Evolutionary conservation across 179 eudicot genomes (phyloP).

Genomic region (Silene vulgaris): DNA sequence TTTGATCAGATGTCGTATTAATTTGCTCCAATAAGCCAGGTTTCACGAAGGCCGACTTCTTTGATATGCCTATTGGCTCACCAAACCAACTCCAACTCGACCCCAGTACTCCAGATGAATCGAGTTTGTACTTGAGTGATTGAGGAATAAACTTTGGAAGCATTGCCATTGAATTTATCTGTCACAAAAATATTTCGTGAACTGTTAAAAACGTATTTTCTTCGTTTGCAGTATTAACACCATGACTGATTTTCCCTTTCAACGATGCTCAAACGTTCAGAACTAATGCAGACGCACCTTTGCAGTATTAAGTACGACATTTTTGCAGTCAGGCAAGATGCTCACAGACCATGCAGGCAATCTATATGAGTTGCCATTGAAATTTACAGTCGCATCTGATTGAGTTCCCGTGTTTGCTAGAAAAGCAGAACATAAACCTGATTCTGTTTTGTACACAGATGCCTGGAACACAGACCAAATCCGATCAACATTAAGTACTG

Average conservation of each 20-base stretch:
- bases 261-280: neutral
- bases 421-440: constrained; percentile 72
- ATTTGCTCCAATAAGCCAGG: constrained; percentile 71
- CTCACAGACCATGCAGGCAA: constrained; percentile 98
- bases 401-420: constrained; percentile 66
- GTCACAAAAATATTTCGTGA: constrained; percentile 20
- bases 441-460: constrained; percentile 56
- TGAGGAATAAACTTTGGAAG: constrained; percentile 43
- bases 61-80: constrained; percentile 87
- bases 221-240: neutral
- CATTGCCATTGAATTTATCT: constrained; percentile 70
- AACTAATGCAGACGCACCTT: constrained; percentile 44
- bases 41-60: constrained; percentile 45
- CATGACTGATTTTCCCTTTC: no score
- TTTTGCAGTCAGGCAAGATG: constrained; percentile 99
- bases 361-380: constrained; percentile 65
- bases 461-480: constrained; percentile 44
- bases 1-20: constrained; percentile 83
- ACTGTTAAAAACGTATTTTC: neutral
- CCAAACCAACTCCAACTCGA: constrained; percentile 72
- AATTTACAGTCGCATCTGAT: constrained; percentile 64
- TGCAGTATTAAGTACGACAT: constrained; percentile 81
- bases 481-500: neutral
- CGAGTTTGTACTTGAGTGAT: constrained; percentile 34
- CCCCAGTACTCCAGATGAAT: constrained; percentile 36